Percentiles rank a stretch among this genome's conserved stretches.
These are phyloP conservation scores for Euphrasia arctica DNA, from an alignment of 305 asterid genomes.

Conservation along the genomic window DNA sequence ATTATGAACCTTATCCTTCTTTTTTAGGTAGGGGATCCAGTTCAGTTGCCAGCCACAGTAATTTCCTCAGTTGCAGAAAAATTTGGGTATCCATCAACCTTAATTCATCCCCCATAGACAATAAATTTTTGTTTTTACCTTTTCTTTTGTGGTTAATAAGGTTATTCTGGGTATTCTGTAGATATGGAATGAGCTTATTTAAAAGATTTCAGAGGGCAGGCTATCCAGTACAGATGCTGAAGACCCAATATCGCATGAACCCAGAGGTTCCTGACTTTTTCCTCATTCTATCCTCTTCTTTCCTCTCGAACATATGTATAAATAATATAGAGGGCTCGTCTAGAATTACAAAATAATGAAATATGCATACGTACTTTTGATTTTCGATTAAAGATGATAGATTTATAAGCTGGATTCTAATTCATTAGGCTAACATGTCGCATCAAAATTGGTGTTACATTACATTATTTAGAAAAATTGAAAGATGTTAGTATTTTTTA, in stretches of 20 bases:
- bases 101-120: constrained; percentile 11
- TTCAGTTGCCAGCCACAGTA: constrained; percentile 98
- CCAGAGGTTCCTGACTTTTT: constrained; percentile 65
- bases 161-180: constrained; percentile 23
- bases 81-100: constrained; percentile 47
- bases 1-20: constrained; percentile 19
- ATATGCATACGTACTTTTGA: constrained; percentile 1
- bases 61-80: constrained; percentile 73
- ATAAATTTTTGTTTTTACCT: constrained; percentile 8
- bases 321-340: constrained; percentile 5
- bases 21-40: constrained; percentile 94
- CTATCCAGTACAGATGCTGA: constrained; percentile 97
- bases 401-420: background rate
- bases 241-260: constrained; percentile 98
- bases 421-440: background rate
- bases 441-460: too few relatives aligned
- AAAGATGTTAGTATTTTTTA: too few relatives aligned
- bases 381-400: background rate
- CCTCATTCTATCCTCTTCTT: constrained; percentile 11
- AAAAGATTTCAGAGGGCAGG: constrained; percentile 90
- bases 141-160: constrained; percentile 20
- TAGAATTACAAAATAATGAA: constrained; percentile 13
- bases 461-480: too few relatives aligned
- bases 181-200: constrained; percentile 90
- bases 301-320: constrained; percentile 1